A percentile compares a stretch with the other conserved stretches of the same genome.
phyloP scores from a whole-genome alignment of 2,329 filamentous ascomycete genomes.

The Fusarium hainanense region DNA sequence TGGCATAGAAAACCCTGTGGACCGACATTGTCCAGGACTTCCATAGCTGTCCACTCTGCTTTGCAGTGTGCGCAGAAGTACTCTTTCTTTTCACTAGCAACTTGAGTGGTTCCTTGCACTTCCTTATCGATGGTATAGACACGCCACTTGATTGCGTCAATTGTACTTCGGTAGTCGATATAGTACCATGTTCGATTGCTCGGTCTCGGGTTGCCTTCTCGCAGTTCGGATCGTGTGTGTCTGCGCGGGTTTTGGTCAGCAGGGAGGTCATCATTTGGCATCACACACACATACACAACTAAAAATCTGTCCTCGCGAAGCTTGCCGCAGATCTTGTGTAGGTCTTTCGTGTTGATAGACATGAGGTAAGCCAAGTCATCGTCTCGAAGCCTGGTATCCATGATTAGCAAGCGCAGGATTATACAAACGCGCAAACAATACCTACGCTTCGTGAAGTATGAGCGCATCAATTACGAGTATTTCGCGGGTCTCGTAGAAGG shows the following conservation, averaged over 20 bases:
- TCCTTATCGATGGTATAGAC: constrained; percentile 89
- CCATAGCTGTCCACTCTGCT: constrained; percentile 88
- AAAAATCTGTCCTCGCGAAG: constrained; percentile 89
- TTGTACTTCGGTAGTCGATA: constrained; percentile 92
- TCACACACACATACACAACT: constrained; percentile 69
- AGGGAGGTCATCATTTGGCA: background rate
- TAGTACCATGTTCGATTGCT: constrained; percentile 95
- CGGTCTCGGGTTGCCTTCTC: constrained; percentile 83
- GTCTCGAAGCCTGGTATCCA: constrained; percentile 76
- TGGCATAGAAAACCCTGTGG: constrained; percentile 83
- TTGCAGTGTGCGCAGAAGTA: constrained; percentile 86
- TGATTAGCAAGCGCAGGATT: constrained; percentile 66
- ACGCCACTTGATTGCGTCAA: constrained; percentile 96
- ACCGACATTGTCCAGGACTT: constrained; percentile 83
- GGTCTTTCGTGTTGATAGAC: constrained; percentile 89
- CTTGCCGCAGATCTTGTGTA: constrained; percentile 88
- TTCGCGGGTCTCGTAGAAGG: constrained; percentile 88
- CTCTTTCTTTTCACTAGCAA: constrained; percentile 89
- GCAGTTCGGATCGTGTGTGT: constrained; percentile 74
- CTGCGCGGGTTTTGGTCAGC: constrained; percentile 66
- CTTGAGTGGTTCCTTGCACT: constrained; percentile 84
- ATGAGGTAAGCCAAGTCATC: constrained; percentile 89
- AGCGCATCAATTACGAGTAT: constrained; percentile 88
- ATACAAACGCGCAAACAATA: constrained; percentile 50
- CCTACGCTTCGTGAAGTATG: constrained; percentile 83